Evolutionary conservation across 2,329 filamentous ascomycete species (phyloP).

Genomic region (Aspergillus phoenicis): DNA sequence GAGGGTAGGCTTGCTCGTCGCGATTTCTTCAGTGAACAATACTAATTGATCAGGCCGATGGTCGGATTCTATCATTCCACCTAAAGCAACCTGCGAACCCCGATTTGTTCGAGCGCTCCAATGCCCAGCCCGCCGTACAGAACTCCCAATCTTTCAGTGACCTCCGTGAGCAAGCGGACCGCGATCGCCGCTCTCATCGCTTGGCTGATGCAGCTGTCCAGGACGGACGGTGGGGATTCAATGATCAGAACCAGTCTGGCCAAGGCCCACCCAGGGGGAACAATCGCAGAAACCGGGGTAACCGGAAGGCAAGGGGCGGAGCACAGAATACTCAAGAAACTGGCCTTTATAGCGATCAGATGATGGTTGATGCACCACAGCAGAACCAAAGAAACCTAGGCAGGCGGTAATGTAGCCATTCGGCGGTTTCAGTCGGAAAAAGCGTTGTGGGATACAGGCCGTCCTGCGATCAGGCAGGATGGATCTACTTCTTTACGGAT

Average conservation of each 20-base stretch:
- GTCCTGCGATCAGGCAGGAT: background rate
- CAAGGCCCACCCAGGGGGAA: constrained; percentile 11
- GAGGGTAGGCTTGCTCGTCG: constrained; percentile 48
- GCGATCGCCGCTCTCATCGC: constrained; percentile 40
- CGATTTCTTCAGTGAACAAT: background rate
- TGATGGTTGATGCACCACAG: constrained; percentile 43
- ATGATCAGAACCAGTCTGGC: constrained; percentile 22
- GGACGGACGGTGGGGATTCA: constrained; percentile 45
- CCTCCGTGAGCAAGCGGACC: constrained; percentile 45
- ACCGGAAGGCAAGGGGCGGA: constrained; percentile 14
- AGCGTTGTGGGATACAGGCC: background rate
- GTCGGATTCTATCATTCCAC: constrained; percentile 60
- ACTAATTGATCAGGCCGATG: constrained; percentile 56
- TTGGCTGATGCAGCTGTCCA: constrained; percentile 39
- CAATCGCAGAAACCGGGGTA: constrained; percentile 19
- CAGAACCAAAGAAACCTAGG: constrained; percentile 26
- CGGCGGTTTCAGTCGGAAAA: background rate
- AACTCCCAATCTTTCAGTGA: constrained; percentile 33
- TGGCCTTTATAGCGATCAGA: constrained; percentile 44
- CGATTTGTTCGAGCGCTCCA: constrained; percentile 19
- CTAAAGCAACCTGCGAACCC: constrained; percentile 44
- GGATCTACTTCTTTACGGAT: background rate
- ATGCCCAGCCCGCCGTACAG: constrained; percentile 1
- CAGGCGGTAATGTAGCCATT: constrained; percentile 18
- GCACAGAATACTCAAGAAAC: constrained; percentile 22